A percentile compares a stretch with the other conserved stretches of the same genome.
Evolutionary conservation across 805 yeast species (phyloP).

Genomic region (Cyberlindnera japonica): DNA sequence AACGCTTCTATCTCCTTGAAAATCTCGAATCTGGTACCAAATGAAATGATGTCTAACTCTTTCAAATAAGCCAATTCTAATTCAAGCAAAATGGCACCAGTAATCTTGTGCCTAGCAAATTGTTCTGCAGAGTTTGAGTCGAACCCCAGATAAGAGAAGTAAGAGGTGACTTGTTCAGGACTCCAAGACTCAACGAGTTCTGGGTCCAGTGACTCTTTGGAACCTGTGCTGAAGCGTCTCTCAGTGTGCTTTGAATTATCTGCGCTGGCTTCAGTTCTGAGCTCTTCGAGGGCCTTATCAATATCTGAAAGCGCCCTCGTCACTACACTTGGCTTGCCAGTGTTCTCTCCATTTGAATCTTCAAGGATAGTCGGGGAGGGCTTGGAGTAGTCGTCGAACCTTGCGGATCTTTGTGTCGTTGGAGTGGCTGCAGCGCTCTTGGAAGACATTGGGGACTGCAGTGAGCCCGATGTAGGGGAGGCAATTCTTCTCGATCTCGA

Average conservation of each 20-base stretch:
- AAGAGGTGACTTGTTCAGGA: conserved; percentile 79
- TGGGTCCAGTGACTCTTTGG: conserved; percentile 40
- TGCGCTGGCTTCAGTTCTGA: conserved; percentile 35
- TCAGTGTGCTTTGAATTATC: conserved; percentile 8
- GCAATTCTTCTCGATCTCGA: conserved; percentile 57
- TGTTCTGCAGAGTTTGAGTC: conserved; percentile 71
- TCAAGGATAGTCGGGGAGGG: conserved; percentile 5
- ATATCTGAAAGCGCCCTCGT: conserved; percentile 63
- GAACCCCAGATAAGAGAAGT: conserved; percentile 70
- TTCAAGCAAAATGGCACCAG: conserved; percentile 81
- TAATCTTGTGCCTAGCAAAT: conserved; percentile 83
- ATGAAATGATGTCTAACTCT: conserved; percentile 86
- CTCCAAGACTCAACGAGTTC: conserved; percentile 63
- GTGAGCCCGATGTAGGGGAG: conserved; percentile 25
- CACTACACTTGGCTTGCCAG: conserved; percentile 29
- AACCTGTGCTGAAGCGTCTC: conserved; percentile 17
- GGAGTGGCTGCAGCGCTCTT: conserved; percentile 15
- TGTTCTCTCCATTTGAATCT: not conserved
- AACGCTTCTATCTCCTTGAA: conserved; percentile 82
- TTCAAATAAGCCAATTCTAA: conserved; percentile 82
- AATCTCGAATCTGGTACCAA: conserved; percentile 93
- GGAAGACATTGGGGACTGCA: conserved; percentile 19
- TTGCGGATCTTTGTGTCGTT: conserved; percentile 10
- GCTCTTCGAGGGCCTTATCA: conserved; percentile 66
- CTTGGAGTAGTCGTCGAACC: conserved; percentile 12